Evolutionary conservation across 306 rosid genomes (phyloP).

Genomic region (Fragaria ananassa): DNA sequence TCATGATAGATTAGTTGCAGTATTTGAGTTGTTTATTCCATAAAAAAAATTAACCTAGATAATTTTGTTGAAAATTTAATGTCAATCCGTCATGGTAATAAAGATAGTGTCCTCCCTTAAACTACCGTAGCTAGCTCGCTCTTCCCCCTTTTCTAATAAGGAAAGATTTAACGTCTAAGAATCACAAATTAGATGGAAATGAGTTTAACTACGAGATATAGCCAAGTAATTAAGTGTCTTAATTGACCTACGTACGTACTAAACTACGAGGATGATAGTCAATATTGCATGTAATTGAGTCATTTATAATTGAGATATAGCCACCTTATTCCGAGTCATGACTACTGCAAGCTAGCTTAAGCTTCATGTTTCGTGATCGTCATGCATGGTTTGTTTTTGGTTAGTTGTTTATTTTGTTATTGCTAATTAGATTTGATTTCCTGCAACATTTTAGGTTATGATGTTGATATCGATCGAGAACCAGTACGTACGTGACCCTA

Average conservation of each 20-base stretch:
- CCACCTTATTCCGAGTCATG: constrained; percentile 1
- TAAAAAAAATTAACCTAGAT: too few relatives aligned
- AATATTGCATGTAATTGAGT: not conserved
- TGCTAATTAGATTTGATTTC: not conserved
- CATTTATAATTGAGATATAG: not conserved
- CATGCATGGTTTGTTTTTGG: not conserved
- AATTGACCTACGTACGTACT: not conserved
- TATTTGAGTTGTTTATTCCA: too few relatives aligned
- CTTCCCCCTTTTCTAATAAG: not conserved
- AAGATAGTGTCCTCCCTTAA: not conserved
- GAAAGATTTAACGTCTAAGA: not conserved
- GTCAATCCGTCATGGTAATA: not conserved
- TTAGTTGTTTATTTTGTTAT: not conserved
- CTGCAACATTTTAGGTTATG: not conserved
- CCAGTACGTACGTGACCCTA: not conserved
- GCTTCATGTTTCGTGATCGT: not conserved
- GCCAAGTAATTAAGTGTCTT: not conserved
- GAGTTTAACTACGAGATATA: not conserved
- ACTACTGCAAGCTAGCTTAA: not conserved
- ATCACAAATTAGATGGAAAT: not conserved
- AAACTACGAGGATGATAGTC: not conserved
- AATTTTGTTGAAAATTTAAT: not conserved
- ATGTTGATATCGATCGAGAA: not conserved
- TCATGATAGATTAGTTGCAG: too few relatives aligned
- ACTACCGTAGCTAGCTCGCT: not conserved